Percentiles rank a stretch among this genome's conserved stretches.
These are phyloP conservation scores for Davidsoniella virescens DNA, from an alignment of 2,329 filamentous ascomycete species.

Conservation along the genomic window DNA sequence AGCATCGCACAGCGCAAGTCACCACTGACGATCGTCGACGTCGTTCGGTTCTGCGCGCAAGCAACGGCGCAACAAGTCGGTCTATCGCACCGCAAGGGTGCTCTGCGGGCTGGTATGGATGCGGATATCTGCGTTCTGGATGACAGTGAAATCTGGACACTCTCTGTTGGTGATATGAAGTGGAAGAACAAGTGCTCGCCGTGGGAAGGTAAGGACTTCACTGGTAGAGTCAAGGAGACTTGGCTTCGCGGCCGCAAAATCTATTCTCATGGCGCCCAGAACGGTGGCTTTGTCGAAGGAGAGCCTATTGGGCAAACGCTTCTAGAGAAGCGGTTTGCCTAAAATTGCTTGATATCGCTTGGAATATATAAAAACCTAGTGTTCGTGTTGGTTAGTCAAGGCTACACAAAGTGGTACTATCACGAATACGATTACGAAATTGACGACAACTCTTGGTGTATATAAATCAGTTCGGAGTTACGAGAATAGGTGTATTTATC, in stretches of 20 bases:
- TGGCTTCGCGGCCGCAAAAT: constrained; percentile 66
- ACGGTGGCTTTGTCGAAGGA: constrained; percentile 33
- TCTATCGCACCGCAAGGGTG: constrained; percentile 65
- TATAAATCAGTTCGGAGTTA: too few species aligned
- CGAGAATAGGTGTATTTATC: too few species aligned
- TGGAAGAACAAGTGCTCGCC: constrained; percentile 89
- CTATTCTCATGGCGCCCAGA: constrained; percentile 46
- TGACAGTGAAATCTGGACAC: constrained; percentile 60
- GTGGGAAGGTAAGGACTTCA: constrained; percentile 67
- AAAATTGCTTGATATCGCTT: not conserved
- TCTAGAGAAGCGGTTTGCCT: constrained; percentile 34
- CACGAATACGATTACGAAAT: too few species aligned
- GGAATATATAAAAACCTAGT: not conserved
- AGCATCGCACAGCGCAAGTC: constrained; percentile 35
- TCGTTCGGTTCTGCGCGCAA: constrained; percentile 70
- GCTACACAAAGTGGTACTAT: too few species aligned
- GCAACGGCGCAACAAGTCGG: constrained; percentile 85
- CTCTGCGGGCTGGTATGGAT: constrained; percentile 64
- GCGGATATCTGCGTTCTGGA: constrained; percentile 89
- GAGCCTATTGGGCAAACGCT: constrained; percentile 39
- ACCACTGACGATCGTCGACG: constrained; percentile 47
- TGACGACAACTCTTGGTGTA: too few species aligned
- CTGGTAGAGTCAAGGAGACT: constrained; percentile 67
- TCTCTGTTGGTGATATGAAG: constrained; percentile 64
- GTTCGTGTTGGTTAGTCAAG: too few species aligned